Percentiles rank a stretch among this genome's conserved stretches.
Conservation (phyloP, 2,329 filamentous ascomycete genomes). For the Dryadomyces quercus-mongolicae region DNA sequence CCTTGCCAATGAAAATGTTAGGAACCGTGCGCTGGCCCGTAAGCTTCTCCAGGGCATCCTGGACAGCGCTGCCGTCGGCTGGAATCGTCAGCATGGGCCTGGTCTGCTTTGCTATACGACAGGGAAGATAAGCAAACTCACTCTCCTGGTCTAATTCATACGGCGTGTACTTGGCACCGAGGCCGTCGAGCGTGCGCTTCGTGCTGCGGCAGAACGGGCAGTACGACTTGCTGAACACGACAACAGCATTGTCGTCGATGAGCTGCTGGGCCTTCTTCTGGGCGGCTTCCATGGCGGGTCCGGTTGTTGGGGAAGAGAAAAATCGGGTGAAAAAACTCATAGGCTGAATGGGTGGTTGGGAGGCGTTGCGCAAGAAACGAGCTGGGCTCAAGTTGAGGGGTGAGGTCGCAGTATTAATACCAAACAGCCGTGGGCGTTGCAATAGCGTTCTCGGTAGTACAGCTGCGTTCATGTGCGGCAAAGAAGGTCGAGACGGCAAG, state of each 20-base stretch:
- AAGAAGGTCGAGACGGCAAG: no score
- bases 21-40: constrained; percentile 81
- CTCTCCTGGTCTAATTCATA: constrained; percentile 79
- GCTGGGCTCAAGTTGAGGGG: constrained; percentile 8
- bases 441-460: not conserved
- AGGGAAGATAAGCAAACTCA: constrained; percentile 31
- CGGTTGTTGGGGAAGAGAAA: constrained; percentile 47
- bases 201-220: constrained; percentile 83
- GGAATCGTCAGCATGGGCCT: constrained; percentile 12
- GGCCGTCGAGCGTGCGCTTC: constrained; percentile 60
- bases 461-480: not conserved
- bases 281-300: constrained; percentile 64
- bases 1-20: constrained; percentile 82
- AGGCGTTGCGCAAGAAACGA: constrained; percentile 4
- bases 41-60: constrained; percentile 70
- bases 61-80: constrained; percentile 77
- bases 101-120: no score
- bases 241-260: constrained; percentile 81
- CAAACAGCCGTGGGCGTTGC: not conserved
- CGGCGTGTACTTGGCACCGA: constrained; percentile 59
- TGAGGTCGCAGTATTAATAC: constrained; percentile 6
- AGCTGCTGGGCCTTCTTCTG: constrained; percentile 73
- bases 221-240: constrained; percentile 94
- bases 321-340: constrained; percentile 62
- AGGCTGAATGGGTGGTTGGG: constrained; percentile 5